Base-by-base conservation (phyloP, 352 stramenopile species). In the Pilasporangium apinafurcum region DNA sequence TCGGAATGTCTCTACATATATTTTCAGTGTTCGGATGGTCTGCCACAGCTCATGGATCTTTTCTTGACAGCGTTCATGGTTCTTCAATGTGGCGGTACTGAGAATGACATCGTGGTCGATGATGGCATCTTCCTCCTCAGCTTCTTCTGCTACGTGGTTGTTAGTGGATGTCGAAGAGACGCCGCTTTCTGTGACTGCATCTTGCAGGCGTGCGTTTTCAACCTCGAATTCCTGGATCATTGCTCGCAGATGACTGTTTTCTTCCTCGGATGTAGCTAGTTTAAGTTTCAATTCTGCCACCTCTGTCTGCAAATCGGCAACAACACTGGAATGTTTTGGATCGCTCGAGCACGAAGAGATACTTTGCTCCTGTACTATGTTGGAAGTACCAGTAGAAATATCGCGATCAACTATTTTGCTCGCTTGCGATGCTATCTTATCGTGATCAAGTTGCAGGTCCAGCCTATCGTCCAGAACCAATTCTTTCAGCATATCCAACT, bases 21-120 rank as follows among this genome's bases (percentile, higher is more conserved):
- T 58, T 48, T 65, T 65, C 20, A 90, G 52, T n/a, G 55, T 83
- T 26, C 66, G 64, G 21, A 86, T 61, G 18, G 61, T 83, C 45
- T 73, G 59, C 75, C 73, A 85, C 9, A 90, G 51, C 37, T 90
- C 78, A 34, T 85, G 78, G 17, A 79, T 61, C 49, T 83, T 82
- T 37, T 62, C 54, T 27, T 86, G 65, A 21, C 75, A 87, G 8
- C 56, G 69, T 35, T 73, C 69, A 31, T 86, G 73, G 13, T 50
- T 44, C 20, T 48, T 50, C 10, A 37, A 31, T 27, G 17, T 48
- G 43, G 24, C 17, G 32, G 27, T 9, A 22, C 0, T 20, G 13
- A 26, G 9, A 10, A 13, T 14, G 6, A 22, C 34, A 34, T 37
- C 12, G 13, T 52, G 26, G 22, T 52, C 27, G 26, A 18, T 22